Evolutionary conservation across 2,329 filamentous ascomycete genomes (phyloP).

Genomic region (Dactylonectria estremocensis): DNA sequence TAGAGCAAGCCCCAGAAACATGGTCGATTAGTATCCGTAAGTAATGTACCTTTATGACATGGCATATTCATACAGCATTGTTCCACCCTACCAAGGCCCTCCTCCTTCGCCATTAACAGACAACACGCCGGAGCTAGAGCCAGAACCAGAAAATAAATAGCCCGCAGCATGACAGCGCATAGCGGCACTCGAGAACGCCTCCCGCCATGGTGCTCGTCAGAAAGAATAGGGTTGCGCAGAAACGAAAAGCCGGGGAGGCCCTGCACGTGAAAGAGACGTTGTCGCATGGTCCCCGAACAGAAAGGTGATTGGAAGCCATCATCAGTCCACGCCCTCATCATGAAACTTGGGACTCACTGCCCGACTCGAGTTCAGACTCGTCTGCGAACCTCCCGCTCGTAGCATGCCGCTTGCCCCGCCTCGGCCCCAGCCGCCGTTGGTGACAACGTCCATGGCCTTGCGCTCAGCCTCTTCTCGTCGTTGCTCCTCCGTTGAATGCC

Average conservation of each 20-base stretch:
- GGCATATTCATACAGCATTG: neutral
- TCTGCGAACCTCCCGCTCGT: constrained; percentile 53
- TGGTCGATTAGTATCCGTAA: neutral
- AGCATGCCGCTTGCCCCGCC: constrained; percentile 62
- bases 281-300: neutral
- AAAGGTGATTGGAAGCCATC: neutral
- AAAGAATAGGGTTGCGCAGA: constrained; percentile 2
- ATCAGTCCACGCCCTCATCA: constrained; percentile 55
- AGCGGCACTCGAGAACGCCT: constrained; percentile 18
- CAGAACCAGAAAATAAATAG: constrained; percentile 13
- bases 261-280: neutral
- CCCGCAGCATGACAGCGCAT: constrained; percentile 15
- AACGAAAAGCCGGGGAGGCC: neutral
- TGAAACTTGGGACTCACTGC: constrained; percentile 42
- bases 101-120: neutral
- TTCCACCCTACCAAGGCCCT: neutral
- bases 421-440: constrained; percentile 57
- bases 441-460: constrained; percentile 62
- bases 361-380: constrained; percentile 33
- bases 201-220: constrained; percentile 26
- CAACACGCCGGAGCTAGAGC: neutral
- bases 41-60: neutral
- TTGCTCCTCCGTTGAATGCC: constrained; percentile 48
- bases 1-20: too few relatives aligned
- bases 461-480: constrained; percentile 62